phyloP scores from a whole-genome alignment of 345 rosid species.

The Isatis tinctoria region DNA sequence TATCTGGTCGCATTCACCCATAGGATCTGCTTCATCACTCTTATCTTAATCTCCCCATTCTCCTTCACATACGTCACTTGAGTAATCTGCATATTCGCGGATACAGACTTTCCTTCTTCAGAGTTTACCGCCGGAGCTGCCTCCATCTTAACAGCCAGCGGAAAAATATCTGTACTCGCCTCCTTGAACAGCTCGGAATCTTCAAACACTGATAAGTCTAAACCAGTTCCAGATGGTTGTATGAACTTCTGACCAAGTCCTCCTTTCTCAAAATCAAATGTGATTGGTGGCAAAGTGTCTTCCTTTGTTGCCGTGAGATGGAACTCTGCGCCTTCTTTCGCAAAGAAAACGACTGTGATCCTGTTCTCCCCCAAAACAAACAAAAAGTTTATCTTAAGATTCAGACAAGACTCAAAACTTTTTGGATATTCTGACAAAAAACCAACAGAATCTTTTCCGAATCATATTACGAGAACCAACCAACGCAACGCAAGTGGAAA shows the following conservation, averaged over 20 bases:
- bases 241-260: conserved; percentile 80
- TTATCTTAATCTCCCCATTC: conserved; percentile 45
- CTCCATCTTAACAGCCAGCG: conserved; percentile 67
- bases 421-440: neutral
- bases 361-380: conserved; percentile 33
- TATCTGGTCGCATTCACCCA: conserved; percentile 63
- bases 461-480: neutral
- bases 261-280: conserved; percentile 43
- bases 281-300: conserved; percentile 46
- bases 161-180: conserved; percentile 39
- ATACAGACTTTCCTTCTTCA: conserved; percentile 31
- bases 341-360: conserved; percentile 67
- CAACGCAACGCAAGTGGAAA: neutral
- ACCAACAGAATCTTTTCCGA: neutral
- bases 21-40: conserved; percentile 58
- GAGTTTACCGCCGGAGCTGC: conserved; percentile 32
- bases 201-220: conserved; percentile 56
- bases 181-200: conserved; percentile 44
- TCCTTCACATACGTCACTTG: conserved; percentile 48
- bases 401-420: neutral
- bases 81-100: conserved; percentile 55
- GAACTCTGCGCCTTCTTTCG: conserved; percentile 50
- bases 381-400: neutral
- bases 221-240: conserved; percentile 72
- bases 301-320: conserved; percentile 51